Evolutionary conservation across 2,329 filamentous ascomycete species (phyloP), one percentile per base, ranked within the genome.

Genomic region (Chaetomiaceae sp.): DNA sequence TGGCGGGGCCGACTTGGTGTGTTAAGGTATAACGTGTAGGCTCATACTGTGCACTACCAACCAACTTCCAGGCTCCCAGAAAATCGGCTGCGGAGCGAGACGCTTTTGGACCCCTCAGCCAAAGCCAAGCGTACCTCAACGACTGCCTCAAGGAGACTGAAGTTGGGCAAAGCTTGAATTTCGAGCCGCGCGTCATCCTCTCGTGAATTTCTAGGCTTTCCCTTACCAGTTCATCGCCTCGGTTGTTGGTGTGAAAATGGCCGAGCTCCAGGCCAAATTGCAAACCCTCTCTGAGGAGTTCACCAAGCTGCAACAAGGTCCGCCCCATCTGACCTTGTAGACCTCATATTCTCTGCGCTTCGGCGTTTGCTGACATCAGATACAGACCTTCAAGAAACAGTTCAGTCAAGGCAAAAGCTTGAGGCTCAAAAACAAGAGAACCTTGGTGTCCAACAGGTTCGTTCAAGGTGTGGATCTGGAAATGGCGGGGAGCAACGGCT

Each of bases 401-500:
- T 97, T 21, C 77, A 83, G 39, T 87, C 89, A 9, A 82, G 91
- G 56, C 91, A 99, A 72, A 95, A 87, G 70, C 82, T 99, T 6
- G 91, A 96, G 67, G 87, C 90, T 6, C 93, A 99, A 69, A 87
- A 87, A 67, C 89, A 96, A 65, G 93, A 99, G 69, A 99, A 97
- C 66, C 73, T 85, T 43, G 85, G 86, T 14, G 93, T 99, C 9
- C 83, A 95, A 68, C 86, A 88, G 72, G 88, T 89, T 60, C 39
- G 68, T 48, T n/a, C 17, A 19, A n/a, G n/a, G 3, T 12, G 21
- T 14, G n/a, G 25, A 27, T 6, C 6, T 7, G 6, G 6, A 6
- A 27, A 27, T 27, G 25, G 25, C 10, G 6, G 25, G 6, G 25
- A 27, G 3, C 25, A 20, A 41, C 30, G 3, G 6, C 44, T 46